Base-by-base conservation (phyloP, 2,329 filamentous ascomycete species). In the Acarospora socialis region DNA sequence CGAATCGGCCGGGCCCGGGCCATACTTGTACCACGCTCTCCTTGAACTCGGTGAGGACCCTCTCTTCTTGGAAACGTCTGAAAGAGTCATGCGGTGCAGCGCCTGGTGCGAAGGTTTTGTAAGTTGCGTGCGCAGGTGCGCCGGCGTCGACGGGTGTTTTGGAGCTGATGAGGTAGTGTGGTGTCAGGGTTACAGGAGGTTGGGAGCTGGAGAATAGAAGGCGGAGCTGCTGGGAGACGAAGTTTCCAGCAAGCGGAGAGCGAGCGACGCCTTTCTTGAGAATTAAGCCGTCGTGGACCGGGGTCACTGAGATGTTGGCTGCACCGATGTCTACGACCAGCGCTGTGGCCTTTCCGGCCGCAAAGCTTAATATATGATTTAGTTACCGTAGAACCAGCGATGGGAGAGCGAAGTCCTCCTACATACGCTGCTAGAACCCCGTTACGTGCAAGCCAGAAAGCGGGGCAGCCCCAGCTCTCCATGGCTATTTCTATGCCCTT, bases 401-500 rank as follows among this genome's bases (percentile, higher is more conserved):
- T 18, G 29, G 6, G 7, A n/a, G 7, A 28, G 15, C 13, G 17
- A 9, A 20, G n/a, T 32, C 13, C 21, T 14, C 8, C 34, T 29
- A 61, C 63, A 37, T 59, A 69, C 59, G 86, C 81, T 33, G 87
- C 77, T 52, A 94, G 70, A 25, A 94, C 86, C 16, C 87, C 84
- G 32, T 77, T 92, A 49, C 82, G 76, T 41, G 82, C 82, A 39
- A 95, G 65, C 69, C 87, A 98, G 57, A 94, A 95, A 4, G 90
- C 90, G 12, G 90, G 90, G 34, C 79, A 80, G 17, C 83, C 86
- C 84, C 90, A 98, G 50, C 75, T 81, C 65, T 98, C 90, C 77
- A 98, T 94, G 37, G 83, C 84, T 41, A 95, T 75, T 61, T 98
- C 90, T 48, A 94, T 87, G 23, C 79, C 77, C 69, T 90, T 92